Base-by-base conservation (phyloP, 257 asterid genomes). In the Parsonsia alboflavescens region DNA sequence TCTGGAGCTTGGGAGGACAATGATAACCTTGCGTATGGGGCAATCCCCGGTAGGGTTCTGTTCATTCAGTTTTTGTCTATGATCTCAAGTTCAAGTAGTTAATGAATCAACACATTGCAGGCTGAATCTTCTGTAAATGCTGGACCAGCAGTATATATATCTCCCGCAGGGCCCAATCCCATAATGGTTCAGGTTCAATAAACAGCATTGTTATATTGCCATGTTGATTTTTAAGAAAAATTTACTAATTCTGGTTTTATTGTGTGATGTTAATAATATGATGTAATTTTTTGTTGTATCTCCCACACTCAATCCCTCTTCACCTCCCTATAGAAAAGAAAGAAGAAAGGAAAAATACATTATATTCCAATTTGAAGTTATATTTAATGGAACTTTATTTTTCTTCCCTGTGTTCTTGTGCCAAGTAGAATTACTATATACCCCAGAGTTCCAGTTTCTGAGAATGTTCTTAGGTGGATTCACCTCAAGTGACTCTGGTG, bases 81-180 rank as follows among this genome's bases (percentile, higher is more conserved):
- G 74, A 41, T 42, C 46, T 77, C 10, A 39, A 66, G 42, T 49
- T 16, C 46, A 28, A 48, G 78, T 30, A 45, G 44, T 61, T 80
- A 64, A 80, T 77, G 30, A 33, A 76, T 72, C 50, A 71, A 65
- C n/a, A 56, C 76, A 53, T 78, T 85, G 90, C 90, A 95, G 99
- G 94, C 83, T 70, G 98, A 93, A 80, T 88, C 92, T 74, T 89
- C 81, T 71, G 90, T 95, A 71, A 88, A 89, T 87, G 85, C 97
- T 86, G 99, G 99, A 61, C 99, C 99, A 68, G 94, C 99, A 39
- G 98, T 95, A 65, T 95, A 95, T 73, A 84, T 95, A 62, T 90
- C 98, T 80, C 90, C 98, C 44, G 82, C 93, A 3, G 99, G 99
- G 71, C 99, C 99, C 46, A 90, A 95, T 79, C 99, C 98, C 7